phyloP scores from a whole-genome alignment of 2,329 filamentous ascomycete species.

The Esteya vermicola region DNA sequence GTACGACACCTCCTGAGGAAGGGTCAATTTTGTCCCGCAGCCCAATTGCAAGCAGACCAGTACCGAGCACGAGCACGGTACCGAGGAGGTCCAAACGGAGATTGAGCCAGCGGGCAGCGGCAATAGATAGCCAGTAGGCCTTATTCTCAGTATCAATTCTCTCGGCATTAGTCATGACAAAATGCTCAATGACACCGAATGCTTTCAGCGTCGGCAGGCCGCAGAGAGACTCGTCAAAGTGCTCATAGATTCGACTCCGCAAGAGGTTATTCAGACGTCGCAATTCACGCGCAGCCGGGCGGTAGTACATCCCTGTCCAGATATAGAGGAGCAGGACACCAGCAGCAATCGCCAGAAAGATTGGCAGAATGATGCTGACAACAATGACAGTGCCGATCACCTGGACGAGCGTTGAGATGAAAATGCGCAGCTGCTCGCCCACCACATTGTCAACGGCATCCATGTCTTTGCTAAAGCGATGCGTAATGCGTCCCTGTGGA shows the following conservation, averaged over 20 bases:
- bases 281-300: constrained; percentile 78
- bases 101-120: constrained; percentile 88
- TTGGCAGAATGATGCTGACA: constrained; percentile 77
- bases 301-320: constrained; percentile 72
- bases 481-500: constrained; percentile 90
- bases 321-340: constrained; percentile 78
- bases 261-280: constrained; percentile 91
- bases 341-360: constrained; percentile 71
- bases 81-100: constrained; percentile 84
- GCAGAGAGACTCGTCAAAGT: constrained; percentile 87
- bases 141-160: constrained; percentile 77
- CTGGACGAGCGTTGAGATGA: constrained; percentile 45
- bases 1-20: constrained; percentile 79
- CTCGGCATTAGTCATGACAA: constrained; percentile 76
- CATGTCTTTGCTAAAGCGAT: constrained; percentile 94
- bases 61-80: constrained; percentile 82
- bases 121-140: constrained; percentile 92
- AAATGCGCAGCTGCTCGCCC: constrained; percentile 71
- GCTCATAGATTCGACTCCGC: constrained; percentile 87
- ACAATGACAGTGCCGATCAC: constrained; percentile 75
- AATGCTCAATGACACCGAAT: constrained; percentile 83
- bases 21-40: constrained; percentile 74
- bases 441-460: constrained; percentile 92
- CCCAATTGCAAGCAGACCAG: constrained; percentile 75
- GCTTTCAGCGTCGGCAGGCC: constrained; percentile 94